Evolutionary conservation across 768 basidiomycete genomes (phyloP), one percentile per base, ranked within the genome.

Genomic region (Russula vinacea): DNA sequence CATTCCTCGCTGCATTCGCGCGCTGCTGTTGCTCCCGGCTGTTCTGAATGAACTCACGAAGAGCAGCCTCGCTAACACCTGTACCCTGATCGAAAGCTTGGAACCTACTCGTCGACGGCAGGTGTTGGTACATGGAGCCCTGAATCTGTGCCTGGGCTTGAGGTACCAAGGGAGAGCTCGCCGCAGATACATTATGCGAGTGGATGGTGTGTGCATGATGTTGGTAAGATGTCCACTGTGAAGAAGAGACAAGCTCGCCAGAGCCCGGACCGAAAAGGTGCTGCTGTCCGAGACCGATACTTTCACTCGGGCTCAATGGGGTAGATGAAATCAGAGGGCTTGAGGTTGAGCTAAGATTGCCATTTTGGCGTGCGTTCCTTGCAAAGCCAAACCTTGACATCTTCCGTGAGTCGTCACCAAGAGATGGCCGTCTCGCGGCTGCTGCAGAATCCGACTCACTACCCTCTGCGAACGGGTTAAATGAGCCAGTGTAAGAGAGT

Each of bases 381-480:
- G 90, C 91, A 71, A 92, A 92, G 24, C 85, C 88, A 74, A 92
- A 92, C 17, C 90, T 82, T 9, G 90, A 92, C 32, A 90, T 81
- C 69, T 86, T 88, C 68, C 88, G 79, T 52, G 76, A 72, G 52
- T 91, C 89, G 58, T 85, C 84, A 64, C 85, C 84, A 35, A 83
- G 69, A 0, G 80, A 76, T 11, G 81, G 78, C 74, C 45, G 77
- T 67, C 72, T 66, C 52, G 64, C 62, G 69, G 67, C 32, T 65
- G 69, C 29, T 72, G 66, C 19, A 70, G 73, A 22, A 77, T 69
- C 26, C 13, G 85, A 84, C 14, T 88, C 85, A 22, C 65, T 73
- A 14, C 71, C 67, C 61, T 92, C 89, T 11, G 83, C 85, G 69
- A 93, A 93, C 0, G 91, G 91, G 73, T 93, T 88, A 71, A 92